phyloP scores from a whole-genome alignment of 179 eudicot genomes.

The Spergularia azorica region DNA sequence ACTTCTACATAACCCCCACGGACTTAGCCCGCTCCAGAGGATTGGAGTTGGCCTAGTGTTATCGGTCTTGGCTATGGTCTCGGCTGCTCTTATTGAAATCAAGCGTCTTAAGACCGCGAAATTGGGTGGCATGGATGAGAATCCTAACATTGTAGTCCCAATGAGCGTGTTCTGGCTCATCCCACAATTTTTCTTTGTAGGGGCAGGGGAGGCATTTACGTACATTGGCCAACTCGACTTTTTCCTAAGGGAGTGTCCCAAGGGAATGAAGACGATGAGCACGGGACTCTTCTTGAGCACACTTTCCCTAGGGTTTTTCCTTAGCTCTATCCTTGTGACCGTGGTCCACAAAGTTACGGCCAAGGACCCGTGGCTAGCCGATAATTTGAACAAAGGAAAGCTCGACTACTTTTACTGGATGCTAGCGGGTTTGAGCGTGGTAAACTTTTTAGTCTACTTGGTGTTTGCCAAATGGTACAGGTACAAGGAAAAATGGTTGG shows the following conservation, averaged over 20 bases:
- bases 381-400: conserved; percentile 67
- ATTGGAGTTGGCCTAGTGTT: conserved; percentile 72
- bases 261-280: conserved; percentile 48
- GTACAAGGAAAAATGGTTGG: conserved; percentile 47
- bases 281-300: conserved; percentile 48
- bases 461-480: conserved; percentile 65
- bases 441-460: conserved; percentile 60
- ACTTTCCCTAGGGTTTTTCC: conserved; percentile 40
- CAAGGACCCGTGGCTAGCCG: conserved; percentile 53
- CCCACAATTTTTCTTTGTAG: conserved; percentile 55
- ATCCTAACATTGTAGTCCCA: conserved; percentile 39
- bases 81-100: conserved; percentile 64
- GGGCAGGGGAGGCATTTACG: conserved; percentile 79
- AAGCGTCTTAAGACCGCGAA: conserved; percentile 36
- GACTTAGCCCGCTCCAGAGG: conserved; percentile 66
- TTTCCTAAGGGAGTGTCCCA: conserved; percentile 46
- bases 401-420: conserved; percentile 68
- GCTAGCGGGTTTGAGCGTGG: conserved; percentile 48
- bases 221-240: conserved; percentile 43
- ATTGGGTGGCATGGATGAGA: conserved; percentile 43
- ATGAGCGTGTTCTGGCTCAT: conserved; percentile 34
- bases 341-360: conserved; percentile 62
- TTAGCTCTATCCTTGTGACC: conserved; percentile 61
- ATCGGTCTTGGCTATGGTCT: conserved; percentile 64
- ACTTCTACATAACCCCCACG: conserved; percentile 54